A percentile compares a stretch with the other conserved stretches of the same genome.
Evolutionary conservation across 2,329 filamentous ascomycete genomes (phyloP).

Genomic region (Aureobasidium leucospermi): DNA sequence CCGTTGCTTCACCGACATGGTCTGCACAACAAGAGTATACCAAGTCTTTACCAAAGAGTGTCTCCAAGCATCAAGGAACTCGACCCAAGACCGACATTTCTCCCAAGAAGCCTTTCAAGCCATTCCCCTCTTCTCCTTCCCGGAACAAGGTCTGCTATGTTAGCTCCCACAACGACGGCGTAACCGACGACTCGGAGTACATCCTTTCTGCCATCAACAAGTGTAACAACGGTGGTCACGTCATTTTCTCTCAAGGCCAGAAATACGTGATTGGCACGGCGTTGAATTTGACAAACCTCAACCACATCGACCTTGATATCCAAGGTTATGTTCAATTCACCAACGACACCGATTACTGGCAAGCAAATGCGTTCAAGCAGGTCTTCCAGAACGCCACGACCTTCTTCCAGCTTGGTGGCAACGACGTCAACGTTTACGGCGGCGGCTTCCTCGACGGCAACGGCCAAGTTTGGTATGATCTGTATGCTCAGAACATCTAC

Average conservation of each 20-base stretch:
- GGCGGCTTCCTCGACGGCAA: conserved; percentile 57
- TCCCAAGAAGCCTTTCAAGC: conserved; percentile 30
- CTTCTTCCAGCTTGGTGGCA: conserved; percentile 60
- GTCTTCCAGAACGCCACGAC: conserved; percentile 59
- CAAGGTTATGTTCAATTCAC: conserved; percentile 56
- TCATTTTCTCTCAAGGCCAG: conserved; percentile 49
- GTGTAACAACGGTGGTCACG: conserved; percentile 57
- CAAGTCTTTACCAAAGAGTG: conserved; percentile 16
- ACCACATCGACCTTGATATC: conserved; percentile 56
- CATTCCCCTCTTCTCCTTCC: conserved; percentile 28
- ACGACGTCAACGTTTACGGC: conserved; percentile 61
- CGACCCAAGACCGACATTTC: conserved; percentile 28
- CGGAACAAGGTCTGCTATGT: conserved; percentile 34
- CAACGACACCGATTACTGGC: conserved; percentile 63
- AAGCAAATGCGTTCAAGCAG: conserved; percentile 55
- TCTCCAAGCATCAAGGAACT: conserved; percentile 19
- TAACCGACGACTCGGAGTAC: conserved; percentile 43
- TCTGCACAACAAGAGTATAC: conserved; percentile 24
- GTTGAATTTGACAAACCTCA: conserved; percentile 57
- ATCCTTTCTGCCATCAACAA: conserved; percentile 49
- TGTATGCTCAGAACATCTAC: conserved; percentile 51
- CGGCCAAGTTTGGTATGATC: conserved; percentile 58
- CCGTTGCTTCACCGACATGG: conserved; percentile 21
- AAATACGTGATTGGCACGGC: conserved; percentile 58
- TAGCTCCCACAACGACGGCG: conserved; percentile 30